These are phyloP conservation scores for Suhomyces tanzawaensis DNA, from an alignment of 805 yeast genomes.

Conservation along the genomic window DNA sequence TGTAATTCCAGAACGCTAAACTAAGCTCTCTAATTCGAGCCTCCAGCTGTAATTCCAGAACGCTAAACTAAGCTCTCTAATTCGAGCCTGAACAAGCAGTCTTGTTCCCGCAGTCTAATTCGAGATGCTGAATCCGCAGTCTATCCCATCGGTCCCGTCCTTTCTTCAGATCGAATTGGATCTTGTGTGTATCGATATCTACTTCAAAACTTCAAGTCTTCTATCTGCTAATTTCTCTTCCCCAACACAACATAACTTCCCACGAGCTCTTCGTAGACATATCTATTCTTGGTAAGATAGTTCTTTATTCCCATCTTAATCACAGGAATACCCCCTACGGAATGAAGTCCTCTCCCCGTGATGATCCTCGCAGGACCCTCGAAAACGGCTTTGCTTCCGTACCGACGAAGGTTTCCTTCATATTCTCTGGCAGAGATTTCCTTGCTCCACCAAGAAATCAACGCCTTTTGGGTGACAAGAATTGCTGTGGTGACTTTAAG, in stretches of 20 bases:
- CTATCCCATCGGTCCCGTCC: no score
- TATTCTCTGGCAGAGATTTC: constrained; percentile 45
- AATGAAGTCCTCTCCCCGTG: constrained; percentile 74
- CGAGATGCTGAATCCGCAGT: no score
- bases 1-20: no score
- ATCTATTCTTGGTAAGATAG: constrained; percentile 36
- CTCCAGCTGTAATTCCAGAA: no score
- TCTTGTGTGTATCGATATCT: no score
- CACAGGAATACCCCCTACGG: constrained; percentile 53
- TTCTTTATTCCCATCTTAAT: constrained; percentile 44
- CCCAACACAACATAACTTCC: constrained; percentile 48
- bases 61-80: no score
- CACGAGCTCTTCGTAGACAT: constrained; percentile 45
- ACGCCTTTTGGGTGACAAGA: constrained; percentile 28
- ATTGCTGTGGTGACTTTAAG: constrained; percentile 49
- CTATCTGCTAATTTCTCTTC: no score
- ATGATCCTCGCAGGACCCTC: constrained; percentile 47
- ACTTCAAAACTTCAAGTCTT: no score
- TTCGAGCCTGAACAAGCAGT: no score
- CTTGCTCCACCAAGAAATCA: constrained; percentile 61
- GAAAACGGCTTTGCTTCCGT: constrained; percentile 36
- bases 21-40: no score
- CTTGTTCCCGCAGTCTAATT: no score
- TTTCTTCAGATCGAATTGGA: no score
- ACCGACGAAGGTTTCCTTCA: constrained; percentile 35